phyloP scores from a whole-genome alignment of 495 filamentous ascomycete genomes.

The Usnea hakonensis region DNA sequence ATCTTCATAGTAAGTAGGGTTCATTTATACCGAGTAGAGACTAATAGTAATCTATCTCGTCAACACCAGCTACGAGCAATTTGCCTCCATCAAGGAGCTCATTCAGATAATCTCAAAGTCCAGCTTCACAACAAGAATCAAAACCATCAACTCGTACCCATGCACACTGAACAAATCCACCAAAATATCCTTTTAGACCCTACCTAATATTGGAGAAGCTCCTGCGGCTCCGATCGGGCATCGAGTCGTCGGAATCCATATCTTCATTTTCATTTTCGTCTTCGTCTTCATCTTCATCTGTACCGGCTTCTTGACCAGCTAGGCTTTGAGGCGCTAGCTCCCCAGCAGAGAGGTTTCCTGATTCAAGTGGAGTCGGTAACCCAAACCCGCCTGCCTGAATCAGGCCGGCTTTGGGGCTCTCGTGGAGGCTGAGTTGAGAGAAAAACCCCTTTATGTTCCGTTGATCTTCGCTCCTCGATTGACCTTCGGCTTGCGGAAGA shows the following conservation, averaged over 20 bases:
- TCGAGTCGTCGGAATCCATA: slow-evolving; percentile 8
- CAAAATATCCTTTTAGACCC: too few relatives aligned
- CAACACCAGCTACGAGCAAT: not conserved
- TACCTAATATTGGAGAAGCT: slow-evolving; percentile 3
- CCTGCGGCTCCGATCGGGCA: slow-evolving; percentile 8
- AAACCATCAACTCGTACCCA: not conserved
- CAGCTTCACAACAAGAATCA: not conserved
- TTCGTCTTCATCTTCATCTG: not conserved
- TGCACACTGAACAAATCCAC: not conserved
- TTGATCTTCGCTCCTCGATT: slow-evolving; percentile 54
- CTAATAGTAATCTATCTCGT: too few relatives aligned
- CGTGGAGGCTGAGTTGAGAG: slow-evolving; percentile 38
- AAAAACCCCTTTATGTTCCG: slow-evolving; percentile 73
- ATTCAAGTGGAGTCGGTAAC: slow-evolving; percentile 13
- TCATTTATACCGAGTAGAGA: too few relatives aligned
- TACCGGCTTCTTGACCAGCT: not conserved
- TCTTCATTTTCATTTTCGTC: not conserved
- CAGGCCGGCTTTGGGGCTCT: slow-evolving; percentile 18
- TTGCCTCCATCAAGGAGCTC: not conserved
- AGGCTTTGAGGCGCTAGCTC: not conserved
- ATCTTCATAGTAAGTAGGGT: too few relatives aligned
- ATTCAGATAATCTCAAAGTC: not conserved
- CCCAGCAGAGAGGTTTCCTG: slow-evolving; percentile 3
- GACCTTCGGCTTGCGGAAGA: slow-evolving; percentile 18
- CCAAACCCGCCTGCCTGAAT: not conserved